Conservation (phyloP, 2,329 filamentous ascomycete genomes). For the Lecanicillium sp. region DNA sequence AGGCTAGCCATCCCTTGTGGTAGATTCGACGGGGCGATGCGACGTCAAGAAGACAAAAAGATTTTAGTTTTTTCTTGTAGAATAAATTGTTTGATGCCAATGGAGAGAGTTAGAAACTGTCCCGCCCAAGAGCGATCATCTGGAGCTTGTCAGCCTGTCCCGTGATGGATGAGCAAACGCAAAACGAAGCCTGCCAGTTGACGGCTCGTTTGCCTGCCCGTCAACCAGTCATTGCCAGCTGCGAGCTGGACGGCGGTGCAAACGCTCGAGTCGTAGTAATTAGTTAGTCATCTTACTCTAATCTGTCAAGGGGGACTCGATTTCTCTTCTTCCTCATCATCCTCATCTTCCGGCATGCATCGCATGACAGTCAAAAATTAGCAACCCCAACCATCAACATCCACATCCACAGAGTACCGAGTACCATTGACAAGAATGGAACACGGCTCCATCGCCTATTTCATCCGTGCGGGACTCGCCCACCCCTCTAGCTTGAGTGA, state of each 20-base stretch:
- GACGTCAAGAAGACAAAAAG: neutral
- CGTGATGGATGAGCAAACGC: neutral
- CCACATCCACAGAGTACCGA: neutral
- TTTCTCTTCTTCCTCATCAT: neutral
- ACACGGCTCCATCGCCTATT: neutral
- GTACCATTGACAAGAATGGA: neutral
- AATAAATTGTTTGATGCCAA: neutral
- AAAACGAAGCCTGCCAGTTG: neutral
- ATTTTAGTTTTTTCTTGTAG: too few species aligned
- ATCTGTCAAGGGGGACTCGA: neutral
- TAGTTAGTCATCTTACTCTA: too few species aligned
- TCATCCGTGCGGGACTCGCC: slow-evolving; percentile 5
- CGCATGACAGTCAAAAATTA: neutral
- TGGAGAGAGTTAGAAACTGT: neutral
- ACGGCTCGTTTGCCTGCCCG: neutral
- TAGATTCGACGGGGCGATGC: neutral
- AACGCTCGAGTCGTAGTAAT: too few species aligned
- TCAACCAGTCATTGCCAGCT: neutral
- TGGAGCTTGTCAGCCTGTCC: neutral
- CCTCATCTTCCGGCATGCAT: neutral
- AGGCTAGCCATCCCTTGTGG: slow-evolving; percentile 2
- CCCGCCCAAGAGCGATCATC: neutral
- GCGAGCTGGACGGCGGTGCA: neutral
- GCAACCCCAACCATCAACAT: slow-evolving; percentile 1
- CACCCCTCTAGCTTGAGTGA: too few species aligned